phyloP scores from a whole-genome alignment of 2,329 filamentous ascomycete species.

The Nemania diffusa region DNA sequence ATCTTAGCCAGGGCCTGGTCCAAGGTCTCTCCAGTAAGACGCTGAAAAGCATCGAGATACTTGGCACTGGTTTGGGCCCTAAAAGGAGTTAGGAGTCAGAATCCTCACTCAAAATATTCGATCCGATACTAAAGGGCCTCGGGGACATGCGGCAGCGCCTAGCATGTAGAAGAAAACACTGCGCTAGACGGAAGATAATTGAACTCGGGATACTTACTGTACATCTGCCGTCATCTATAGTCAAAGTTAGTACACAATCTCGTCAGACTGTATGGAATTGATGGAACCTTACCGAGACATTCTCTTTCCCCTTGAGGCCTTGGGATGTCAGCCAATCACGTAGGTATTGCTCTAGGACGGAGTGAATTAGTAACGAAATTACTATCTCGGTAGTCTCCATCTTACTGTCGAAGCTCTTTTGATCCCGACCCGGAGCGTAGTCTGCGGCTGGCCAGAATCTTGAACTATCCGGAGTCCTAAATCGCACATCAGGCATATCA shows the following conservation, averaged over 20 bases:
- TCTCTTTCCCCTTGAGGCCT: conserved; percentile 79
- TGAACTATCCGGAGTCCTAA: conserved; percentile 36
- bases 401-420: conserved; percentile 82
- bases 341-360: conserved; percentile 32
- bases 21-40: conserved; percentile 33
- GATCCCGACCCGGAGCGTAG: conserved; percentile 77
- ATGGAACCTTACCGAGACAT: conserved; percentile 56
- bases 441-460: conserved; percentile 80
- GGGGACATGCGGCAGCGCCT: neutral
- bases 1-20: conserved; percentile 33
- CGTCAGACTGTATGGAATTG: neutral
- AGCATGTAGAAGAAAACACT: neutral
- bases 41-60: conserved; percentile 37
- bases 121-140: neutral
- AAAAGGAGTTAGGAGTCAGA: conserved; percentile 8
- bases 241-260: conserved; percentile 13
- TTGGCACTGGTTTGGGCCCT: conserved; percentile 36
- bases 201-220: conserved; percentile 21
- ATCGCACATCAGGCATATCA: conserved; percentile 20
- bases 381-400: neutral
- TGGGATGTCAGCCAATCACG: conserved; percentile 55
- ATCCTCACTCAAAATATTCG: neutral
- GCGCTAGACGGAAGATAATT: neutral
- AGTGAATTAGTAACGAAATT: conserved; percentile 13
- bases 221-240: conserved; percentile 36